A percentile compares a stretch with the other conserved stretches of the same genome.
These are phyloP conservation scores for Microstegium vimineum DNA, from an alignment of 176 grass and related monocot species.

Conservation along the genomic window DNA sequence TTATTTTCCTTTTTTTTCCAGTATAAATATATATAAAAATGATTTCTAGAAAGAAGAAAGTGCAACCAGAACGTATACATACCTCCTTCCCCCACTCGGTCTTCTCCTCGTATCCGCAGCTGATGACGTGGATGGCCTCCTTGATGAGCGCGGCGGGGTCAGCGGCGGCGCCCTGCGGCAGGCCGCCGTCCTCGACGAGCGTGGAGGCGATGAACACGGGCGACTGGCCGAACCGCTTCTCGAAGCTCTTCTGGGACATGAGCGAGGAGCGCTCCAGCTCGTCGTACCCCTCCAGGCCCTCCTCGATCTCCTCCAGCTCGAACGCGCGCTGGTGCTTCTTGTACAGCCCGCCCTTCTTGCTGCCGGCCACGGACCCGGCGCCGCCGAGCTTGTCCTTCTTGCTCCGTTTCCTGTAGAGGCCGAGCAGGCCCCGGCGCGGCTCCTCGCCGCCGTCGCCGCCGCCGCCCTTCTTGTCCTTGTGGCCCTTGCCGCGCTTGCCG, in stretches of 20 bases:
- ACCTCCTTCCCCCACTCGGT: conserved; percentile 99
- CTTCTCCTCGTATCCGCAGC: conserved; percentile 91
- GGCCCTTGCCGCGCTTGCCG: conserved; percentile 27
- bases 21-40: no score
- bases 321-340: conserved; percentile 66
- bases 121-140: conserved; percentile 97
- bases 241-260: conserved; percentile 98
- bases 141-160: conserved; percentile 68
- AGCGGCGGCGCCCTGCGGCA: conserved; percentile 55
- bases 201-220: conserved; percentile 96
- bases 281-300: conserved; percentile 86
- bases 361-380: conserved; percentile 23
- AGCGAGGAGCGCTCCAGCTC: conserved; percentile 86
- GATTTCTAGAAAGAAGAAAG: no score
- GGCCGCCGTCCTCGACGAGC: conserved; percentile 80
- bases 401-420: conserved; percentile 59
- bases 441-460: conserved; percentile 34
- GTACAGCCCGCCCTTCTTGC: conserved; percentile 56
- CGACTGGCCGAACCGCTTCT: conserved; percentile 93
- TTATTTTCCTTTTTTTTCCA: neutral
- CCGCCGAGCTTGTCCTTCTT: conserved; percentile 68
- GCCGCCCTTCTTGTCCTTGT: conserved; percentile 51
- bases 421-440: conserved; percentile 48
- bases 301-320: conserved; percentile 99
- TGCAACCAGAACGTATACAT: no score